Evolutionary conservation across 2,329 filamentous ascomycete genomes (phyloP), one percentile per base, ranked within the genome.

Genomic region (Taxawa tesnikishii): DNA sequence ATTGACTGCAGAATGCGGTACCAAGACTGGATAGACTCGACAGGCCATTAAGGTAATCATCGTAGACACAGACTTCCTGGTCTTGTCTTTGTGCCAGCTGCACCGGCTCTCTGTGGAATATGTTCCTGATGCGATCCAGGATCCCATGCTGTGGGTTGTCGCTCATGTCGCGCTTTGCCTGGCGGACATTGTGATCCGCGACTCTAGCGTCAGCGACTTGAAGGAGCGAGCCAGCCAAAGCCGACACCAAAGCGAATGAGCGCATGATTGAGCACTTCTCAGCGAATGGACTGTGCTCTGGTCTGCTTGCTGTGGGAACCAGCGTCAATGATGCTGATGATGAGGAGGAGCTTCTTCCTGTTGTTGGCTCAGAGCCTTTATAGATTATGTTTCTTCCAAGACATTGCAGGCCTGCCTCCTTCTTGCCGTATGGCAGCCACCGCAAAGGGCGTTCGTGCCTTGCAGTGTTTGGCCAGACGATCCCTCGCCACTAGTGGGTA

Each of bases 391-490:
- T 15, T 16, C n/a, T 8, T 25, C 15, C 15, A 15, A 13, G 33
- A 23, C 24, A 34, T 36, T 23, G 38, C 34, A 28, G 34, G 30
- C 35, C 27, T 34, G 25, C 36, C 31, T 39, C 37, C 38, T 41
- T 38, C 37, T 37, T 37, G 42, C 37, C 30, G 26, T 26, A 26
- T 28, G 24, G 18, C 32, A 30, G 36, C 29, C 36, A 27, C 26
- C 30, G 31, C 19, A 8, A 23, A 29, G 29, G 33, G 34, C 37
- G 31, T 26, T 28, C 33, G 28, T 48, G 36, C 48, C 48, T 49
- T 51, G 47, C 48, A 46, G 45, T 42, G 37, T 41, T 36, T 42
- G 42, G 42, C 40, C 31, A 28, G 28, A 31, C 26, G 26, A 8
- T 23, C 8, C 19, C 19, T 8, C 19, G 8, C 8, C 19, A 23